These are phyloP conservation scores for Keithomyces neogunnii DNA, from an alignment of 2,329 filamentous ascomycete genomes.

Conservation along the genomic window DNA sequence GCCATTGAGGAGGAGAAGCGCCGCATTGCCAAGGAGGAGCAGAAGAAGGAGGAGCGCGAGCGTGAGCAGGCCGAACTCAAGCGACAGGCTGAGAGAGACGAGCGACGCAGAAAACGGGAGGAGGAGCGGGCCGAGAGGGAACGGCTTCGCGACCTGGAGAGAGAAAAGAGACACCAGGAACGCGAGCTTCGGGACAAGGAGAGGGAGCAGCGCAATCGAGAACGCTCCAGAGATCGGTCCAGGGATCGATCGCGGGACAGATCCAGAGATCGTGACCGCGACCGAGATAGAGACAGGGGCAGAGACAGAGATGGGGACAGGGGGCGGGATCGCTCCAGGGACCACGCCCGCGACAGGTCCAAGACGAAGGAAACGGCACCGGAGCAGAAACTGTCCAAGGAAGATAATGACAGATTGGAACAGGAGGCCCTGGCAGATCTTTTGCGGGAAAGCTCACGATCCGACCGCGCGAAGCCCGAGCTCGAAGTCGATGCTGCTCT, in stretches of 20 bases:
- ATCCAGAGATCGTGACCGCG: constrained; percentile 11
- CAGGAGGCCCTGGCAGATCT: constrained; percentile 50
- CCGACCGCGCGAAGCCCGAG: constrained; percentile 40
- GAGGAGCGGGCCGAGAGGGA: constrained; percentile 49
- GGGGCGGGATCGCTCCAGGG: constrained; percentile 17
- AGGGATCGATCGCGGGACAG: constrained; percentile 10
- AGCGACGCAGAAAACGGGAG: constrained; percentile 41
- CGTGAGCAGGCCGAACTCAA: constrained; percentile 41
- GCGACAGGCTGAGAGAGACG: constrained; percentile 41
- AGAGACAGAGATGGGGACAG: constrained; percentile 22
- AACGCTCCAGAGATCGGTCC: constrained; percentile 7
- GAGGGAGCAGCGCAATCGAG: constrained; percentile 15
- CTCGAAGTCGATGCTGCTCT: constrained; percentile 48
- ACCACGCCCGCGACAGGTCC: constrained; percentile 21
- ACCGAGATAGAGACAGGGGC: constrained; percentile 20
- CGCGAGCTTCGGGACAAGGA: constrained; percentile 29
- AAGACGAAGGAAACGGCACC: constrained; percentile 30
- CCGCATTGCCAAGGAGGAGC: constrained; percentile 48
- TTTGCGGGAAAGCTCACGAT: constrained; percentile 48
- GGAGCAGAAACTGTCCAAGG: constrained; percentile 45
- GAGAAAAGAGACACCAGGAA: constrained; percentile 31
- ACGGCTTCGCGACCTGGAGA: constrained; percentile 30
- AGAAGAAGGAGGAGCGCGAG: constrained; percentile 39
- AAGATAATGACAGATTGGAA: constrained; percentile 49
- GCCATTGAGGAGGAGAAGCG: constrained; percentile 55